Conservation (phyloP, 768 basidiomycete genomes). For the Xanthoconium purpureum region DNA sequence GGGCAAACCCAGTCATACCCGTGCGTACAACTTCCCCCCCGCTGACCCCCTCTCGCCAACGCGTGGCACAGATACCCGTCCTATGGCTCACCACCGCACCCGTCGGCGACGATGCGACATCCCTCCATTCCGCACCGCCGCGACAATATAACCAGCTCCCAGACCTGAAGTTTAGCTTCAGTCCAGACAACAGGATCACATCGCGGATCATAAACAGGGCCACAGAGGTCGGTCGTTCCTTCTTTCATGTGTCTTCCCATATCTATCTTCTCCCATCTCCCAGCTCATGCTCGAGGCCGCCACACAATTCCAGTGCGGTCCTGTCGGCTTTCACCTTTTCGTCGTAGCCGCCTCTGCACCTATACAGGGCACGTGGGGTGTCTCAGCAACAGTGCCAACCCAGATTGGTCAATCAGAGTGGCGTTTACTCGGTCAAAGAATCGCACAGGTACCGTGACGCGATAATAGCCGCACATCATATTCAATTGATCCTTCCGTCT, state of each 20-base stretch:
- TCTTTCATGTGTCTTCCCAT: background rate
- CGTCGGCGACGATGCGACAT: constrained; percentile 27
- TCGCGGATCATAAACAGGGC: constrained; percentile 41
- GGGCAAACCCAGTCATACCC: constrained; percentile 37
- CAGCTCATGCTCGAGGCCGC: constrained; percentile 33
- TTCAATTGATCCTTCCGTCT: constrained; percentile 19
- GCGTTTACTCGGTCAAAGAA: constrained; percentile 40
- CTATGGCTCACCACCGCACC: constrained; percentile 48
- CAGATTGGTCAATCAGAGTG: constrained; percentile 38
- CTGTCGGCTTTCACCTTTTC: constrained; percentile 47
- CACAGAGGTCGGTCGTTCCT: constrained; percentile 40
- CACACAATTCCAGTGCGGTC: constrained; percentile 28
- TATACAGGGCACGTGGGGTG: constrained; percentile 28
- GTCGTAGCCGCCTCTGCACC: constrained; percentile 53
- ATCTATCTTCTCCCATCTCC: background rate
- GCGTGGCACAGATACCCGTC: constrained; percentile 30
- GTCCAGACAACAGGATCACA: constrained; percentile 44
- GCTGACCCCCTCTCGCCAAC: background rate
- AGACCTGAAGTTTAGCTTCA: constrained; percentile 43
- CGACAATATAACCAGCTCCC: constrained; percentile 42
- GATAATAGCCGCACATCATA: background rate
- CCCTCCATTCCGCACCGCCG: constrained; percentile 26
- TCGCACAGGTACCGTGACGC: constrained; percentile 42
- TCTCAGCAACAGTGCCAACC: constrained; percentile 22
- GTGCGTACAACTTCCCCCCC: constrained; percentile 33